Evolutionary conservation across 805 yeast genomes (phyloP).

Genomic region (Saccharomycopsis javanensis): DNA sequence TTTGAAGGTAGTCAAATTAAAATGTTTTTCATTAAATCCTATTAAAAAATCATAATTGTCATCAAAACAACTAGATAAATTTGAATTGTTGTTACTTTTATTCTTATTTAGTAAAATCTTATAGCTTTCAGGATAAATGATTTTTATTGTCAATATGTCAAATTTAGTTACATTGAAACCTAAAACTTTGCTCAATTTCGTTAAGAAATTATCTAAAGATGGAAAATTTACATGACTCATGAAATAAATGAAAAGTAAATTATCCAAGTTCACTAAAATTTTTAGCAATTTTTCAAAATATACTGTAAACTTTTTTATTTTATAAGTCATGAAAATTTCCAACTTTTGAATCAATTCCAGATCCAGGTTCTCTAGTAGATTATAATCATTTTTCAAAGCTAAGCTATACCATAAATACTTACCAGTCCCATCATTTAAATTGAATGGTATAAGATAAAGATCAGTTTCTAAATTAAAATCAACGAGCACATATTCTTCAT

Average conservation of each 20-base stretch:
- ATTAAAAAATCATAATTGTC: background rate
- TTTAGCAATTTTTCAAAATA: background rate
- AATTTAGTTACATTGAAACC: background rate
- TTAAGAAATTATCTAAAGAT: constrained; percentile 1
- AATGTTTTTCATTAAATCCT: background rate
- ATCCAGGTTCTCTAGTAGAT: background rate
- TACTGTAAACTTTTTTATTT: background rate
- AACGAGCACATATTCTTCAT: background rate
- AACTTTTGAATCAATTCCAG: background rate
- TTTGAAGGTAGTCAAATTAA: background rate
- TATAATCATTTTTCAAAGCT: background rate
- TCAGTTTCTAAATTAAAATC: background rate
- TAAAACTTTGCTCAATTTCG: constrained; percentile 2
- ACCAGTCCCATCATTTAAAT: background rate
- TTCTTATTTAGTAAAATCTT: background rate
- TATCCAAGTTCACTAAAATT: constrained; percentile 11
- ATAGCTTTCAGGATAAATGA: constrained; percentile 10
- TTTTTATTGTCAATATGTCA: constrained; percentile 10
- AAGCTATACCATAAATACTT: background rate
- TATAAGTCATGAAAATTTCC: background rate
- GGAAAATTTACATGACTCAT: constrained; percentile 9
- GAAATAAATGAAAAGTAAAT: constrained; percentile 6
- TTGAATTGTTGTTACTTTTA: background rate
- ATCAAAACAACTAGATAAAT: background rate
- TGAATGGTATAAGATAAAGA: background rate